Conservation (phyloP, 176 grass and related monocot species). For the Raddia guianensis region DNA sequence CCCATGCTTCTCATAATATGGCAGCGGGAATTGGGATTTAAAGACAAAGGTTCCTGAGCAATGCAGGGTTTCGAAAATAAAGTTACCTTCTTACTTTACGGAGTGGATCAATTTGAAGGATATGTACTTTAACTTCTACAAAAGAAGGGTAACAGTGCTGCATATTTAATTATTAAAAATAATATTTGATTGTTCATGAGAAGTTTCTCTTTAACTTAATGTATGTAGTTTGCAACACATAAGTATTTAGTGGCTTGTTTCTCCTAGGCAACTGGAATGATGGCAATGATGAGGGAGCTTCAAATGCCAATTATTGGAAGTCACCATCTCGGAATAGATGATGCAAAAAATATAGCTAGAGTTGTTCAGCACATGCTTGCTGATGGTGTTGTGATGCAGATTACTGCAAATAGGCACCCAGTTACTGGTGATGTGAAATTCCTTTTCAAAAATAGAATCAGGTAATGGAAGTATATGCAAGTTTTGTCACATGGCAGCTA, state of each 20-base stretch:
- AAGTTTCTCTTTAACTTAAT: slow-evolving; percentile 25
- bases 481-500: not conserved
- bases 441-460: slow-evolving; percentile 71
- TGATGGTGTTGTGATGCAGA: slow-evolving; percentile 67
- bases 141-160: slow-evolving; percentile 59
- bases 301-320: slow-evolving; percentile 66
- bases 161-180: slow-evolving; percentile 4
- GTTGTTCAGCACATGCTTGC: slow-evolving; percentile 76
- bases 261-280: slow-evolving; percentile 88
- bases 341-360: slow-evolving; percentile 89
- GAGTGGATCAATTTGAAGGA: slow-evolving; percentile 96
- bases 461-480: slow-evolving; percentile 23
- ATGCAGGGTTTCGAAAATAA: slow-evolving; percentile 78
- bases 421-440: slow-evolving; percentile 57
- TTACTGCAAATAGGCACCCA: slow-evolving; percentile 68
- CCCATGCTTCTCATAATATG: slow-evolving; percentile 40
- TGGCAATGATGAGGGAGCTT: slow-evolving; percentile 83
- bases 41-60: slow-evolving; percentile 96
- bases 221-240: not conserved
- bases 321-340: slow-evolving; percentile 91
- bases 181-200: not conserved
- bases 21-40: slow-evolving; percentile 94
- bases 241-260: slow-evolving; percentile 12
- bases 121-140: slow-evolving; percentile 90
- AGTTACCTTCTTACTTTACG: slow-evolving; percentile 79